Base-by-base conservation (phyloP, 805 yeast genomes). In the Hanseniaspora lindneri region DNA sequence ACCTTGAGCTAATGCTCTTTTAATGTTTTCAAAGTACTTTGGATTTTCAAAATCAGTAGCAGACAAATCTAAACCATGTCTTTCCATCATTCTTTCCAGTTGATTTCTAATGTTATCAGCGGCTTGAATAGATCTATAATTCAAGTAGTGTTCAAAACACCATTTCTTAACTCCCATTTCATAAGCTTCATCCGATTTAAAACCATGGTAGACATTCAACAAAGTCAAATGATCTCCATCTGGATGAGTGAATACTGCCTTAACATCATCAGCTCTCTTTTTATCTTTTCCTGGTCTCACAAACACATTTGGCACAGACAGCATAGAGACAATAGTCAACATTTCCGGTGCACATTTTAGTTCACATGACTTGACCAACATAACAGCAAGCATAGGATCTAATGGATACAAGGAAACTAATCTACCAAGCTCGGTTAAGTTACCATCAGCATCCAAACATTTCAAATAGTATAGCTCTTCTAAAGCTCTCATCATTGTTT, bases 401-500 rank as follows among this genome's bases (percentile, higher is more conserved):
- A 89, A 69, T 41, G 98, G 98, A 73, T 92, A 89, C 55, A 82
- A 80, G 1, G 96, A 85, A 1, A 96, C 94, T 58, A 81, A 63
- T 57, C 96, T 74, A 52, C 98, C 98, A 53, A 89, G 69, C 1
- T 92, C 75, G 0, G 97, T 92, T 55, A 89, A 68, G 48, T 82
- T 80, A 52, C 97, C 98, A 41, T 86, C 89, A 62, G 92, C 96
- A 55, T 85, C 84, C 47, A 89, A 72, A 68, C 96, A 92, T 20
- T 82, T 80, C 53, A 89, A 70, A 61, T 86, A 92, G 61, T 92
- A 88, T 59, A 89, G 73, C 64, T 89, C 98, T 65, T 89, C 98
- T 54, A 89, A 70, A 0, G 97, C 97, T 63, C 98, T 75, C 98
- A 92, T 92, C 98, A 89, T 92, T 6, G 98, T 92, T 66, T 89